Conservation (phyloP, 2,329 filamentous ascomycete species). For the Aspergillus texensis region DNA sequence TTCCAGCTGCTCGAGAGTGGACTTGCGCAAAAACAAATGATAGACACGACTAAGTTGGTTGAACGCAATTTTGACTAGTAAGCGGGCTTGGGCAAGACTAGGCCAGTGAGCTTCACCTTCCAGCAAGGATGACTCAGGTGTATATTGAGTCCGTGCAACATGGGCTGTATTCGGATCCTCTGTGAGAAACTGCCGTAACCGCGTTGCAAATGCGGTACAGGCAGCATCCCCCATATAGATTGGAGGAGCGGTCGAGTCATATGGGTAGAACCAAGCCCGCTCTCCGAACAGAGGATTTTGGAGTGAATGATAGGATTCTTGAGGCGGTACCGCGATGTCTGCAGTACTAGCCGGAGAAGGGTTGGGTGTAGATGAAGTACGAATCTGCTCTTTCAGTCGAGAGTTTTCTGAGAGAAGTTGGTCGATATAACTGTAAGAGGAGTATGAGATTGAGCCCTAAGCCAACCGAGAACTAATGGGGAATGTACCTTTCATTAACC, state of each 20-base stretch:
- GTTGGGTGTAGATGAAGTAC: slow-evolving; percentile 8
- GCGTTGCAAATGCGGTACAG: slow-evolving; percentile 37
- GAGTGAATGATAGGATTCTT: slow-evolving; percentile 10
- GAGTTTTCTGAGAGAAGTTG: slow-evolving; percentile 24
- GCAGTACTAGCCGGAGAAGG: background rate
- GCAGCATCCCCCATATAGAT: slow-evolving; percentile 38
- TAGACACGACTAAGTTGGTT: slow-evolving; percentile 34
- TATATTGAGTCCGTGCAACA: slow-evolving; percentile 29
- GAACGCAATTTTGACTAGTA: slow-evolving; percentile 33
- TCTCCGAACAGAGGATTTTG: slow-evolving; percentile 29
- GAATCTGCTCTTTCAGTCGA: slow-evolving; percentile 16
- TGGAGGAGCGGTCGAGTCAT: slow-evolving; percentile 27
- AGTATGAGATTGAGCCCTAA: background rate
- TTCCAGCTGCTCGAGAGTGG: slow-evolving; percentile 39
- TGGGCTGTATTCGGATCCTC: slow-evolving; percentile 22
- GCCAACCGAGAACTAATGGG: background rate
- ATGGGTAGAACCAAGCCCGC: slow-evolving; percentile 32
- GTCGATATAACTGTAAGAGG: slow-evolving; percentile 27
- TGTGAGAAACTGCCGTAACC: slow-evolving; percentile 33
- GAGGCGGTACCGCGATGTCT: background rate
- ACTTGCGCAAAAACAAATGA: slow-evolving; percentile 33
- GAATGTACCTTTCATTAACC: slow-evolving; percentile 24
- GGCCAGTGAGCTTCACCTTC: slow-evolving; percentile 29
- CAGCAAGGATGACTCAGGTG: slow-evolving; percentile 21
- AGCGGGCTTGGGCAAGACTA: slow-evolving; percentile 28